Conservation (phyloP, 345 rosid species). For the Citrus cavaleriei region DNA sequence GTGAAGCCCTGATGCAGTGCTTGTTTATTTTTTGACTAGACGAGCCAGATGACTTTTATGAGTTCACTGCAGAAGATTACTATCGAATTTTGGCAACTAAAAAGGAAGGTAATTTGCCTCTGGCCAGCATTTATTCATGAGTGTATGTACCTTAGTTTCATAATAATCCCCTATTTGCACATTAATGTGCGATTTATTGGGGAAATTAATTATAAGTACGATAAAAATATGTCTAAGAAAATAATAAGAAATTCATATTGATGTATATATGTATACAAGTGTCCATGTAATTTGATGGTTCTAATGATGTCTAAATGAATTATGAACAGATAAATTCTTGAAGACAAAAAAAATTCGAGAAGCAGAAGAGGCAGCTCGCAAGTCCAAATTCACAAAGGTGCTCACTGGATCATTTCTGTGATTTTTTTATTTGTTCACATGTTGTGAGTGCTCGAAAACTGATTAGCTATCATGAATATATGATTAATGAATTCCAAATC, state of each 20-base stretch:
- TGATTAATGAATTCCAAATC: not conserved
- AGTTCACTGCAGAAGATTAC: slow-evolving; percentile 81
- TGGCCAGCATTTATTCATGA: not conserved
- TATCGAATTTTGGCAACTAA: slow-evolving; percentile 47
- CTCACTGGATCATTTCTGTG: not conserved
- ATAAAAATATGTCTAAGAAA: too few species aligned
- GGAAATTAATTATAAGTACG: not conserved
- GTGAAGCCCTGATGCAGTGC: not conserved
- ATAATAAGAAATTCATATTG: not conserved
- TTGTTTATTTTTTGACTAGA: slow-evolving; percentile 32
- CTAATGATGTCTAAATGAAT: not conserved
- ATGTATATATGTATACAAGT: not conserved
- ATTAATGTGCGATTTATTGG: not conserved
- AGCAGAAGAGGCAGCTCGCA: slow-evolving; percentile 83
- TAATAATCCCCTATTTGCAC: not conserved
- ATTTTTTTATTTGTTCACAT: not conserved
- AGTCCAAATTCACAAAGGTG: slow-evolving; percentile 74
- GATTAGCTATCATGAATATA: not conserved
- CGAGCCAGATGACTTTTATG: slow-evolving; percentile 79
- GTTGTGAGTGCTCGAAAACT: not conserved
- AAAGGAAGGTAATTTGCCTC: slow-evolving; percentile 51
- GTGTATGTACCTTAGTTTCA: not conserved
- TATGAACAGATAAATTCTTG: slow-evolving; percentile 54
- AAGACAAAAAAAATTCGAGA: slow-evolving; percentile 84
- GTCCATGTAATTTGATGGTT: not conserved